These are phyloP conservation scores for Chaetomium fimeti DNA, from an alignment of 495 filamentous ascomycete genomes.

Conservation along the genomic window DNA sequence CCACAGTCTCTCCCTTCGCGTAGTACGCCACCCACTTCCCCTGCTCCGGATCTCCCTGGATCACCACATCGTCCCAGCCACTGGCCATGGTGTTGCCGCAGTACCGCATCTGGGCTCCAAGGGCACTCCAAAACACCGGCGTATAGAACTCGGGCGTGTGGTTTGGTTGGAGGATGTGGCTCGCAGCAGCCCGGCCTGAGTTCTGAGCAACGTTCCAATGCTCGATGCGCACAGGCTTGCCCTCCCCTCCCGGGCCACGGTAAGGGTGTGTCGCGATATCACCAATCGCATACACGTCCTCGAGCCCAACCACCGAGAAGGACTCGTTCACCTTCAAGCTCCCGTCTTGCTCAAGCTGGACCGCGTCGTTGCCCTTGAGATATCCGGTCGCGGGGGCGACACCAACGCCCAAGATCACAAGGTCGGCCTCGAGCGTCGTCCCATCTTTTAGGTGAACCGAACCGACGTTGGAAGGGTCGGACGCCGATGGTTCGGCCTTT, in stretches of 20 bases:
- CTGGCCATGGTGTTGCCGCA: constrained; percentile 73
- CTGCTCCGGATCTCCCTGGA: constrained; percentile 74
- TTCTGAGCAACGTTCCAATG: constrained; percentile 99
- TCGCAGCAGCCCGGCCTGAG: constrained; percentile 72
- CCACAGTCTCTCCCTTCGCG: constrained; percentile 79
- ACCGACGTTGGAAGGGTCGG: constrained; percentile 67
- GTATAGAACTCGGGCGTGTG: constrained; percentile 70
- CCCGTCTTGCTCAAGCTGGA: constrained; percentile 74
- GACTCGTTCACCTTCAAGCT: constrained; percentile 73
- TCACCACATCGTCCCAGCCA: constrained; percentile 80
- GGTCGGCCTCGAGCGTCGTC: constrained; percentile 76
- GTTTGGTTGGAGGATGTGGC: constrained; percentile 64
- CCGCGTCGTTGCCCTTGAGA: constrained; percentile 65
- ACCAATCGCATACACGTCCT: constrained; percentile 88
- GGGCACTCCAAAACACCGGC: constrained; percentile 93
- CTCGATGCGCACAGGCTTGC: constrained; percentile 72
- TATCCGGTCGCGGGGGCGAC: constrained; percentile 84
- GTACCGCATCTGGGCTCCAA: constrained; percentile 86
- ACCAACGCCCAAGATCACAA: constrained; percentile 88
- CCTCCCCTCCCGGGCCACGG: constrained; percentile 78
- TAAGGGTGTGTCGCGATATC: constrained; percentile 97
- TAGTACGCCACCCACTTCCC: constrained; percentile 89
- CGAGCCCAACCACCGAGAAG: constrained; percentile 69
- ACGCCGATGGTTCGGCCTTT: constrained; percentile 67
- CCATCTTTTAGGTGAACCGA: constrained; percentile 84